Evolutionary conservation across 192 early-diverging fungal species (phyloP), one percentile per base, ranked within the genome.

Genomic region (Phlyctochytrium arcticum): DNA sequence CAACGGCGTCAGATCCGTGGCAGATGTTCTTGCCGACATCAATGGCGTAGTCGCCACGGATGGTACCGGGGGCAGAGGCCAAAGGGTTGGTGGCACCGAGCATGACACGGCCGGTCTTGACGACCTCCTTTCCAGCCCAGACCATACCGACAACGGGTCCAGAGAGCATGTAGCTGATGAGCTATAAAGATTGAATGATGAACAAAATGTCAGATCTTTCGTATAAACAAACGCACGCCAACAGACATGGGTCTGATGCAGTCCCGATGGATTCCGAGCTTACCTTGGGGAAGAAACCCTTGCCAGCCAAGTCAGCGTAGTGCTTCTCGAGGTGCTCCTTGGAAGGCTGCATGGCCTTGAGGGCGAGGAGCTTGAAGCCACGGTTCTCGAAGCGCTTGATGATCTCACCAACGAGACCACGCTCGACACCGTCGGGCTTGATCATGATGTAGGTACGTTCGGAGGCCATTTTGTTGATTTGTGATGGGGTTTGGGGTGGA

Each of bases 131-230:
- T 60, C 94, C 94, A 69, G 79, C 74, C 87, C 90, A 93, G 64
- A 96, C 94, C 89, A 96, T 94, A 74, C 85, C 93, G 59, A 92
- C 92, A 62, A 96, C 94, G 68, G 94, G 94, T 54, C 94, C 94
- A 36, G 92, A 92, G 68, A 83, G 77, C 92, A 95, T 95, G 86
- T 86, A 82, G 58, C 65, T 54, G 54, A 82, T 55, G 35, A 77
- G 71, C 60, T 63, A 33, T 51, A 12, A 55, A 19, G 39, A 12
- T 68, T 4, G 32, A 19, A 65, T 1, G 31, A 64, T 74, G 54
- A 24, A 15, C n/a, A 53, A 24, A 53, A 0, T 54, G 17, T 48
- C 46, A 4, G 19, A 26, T 10, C 36, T 3, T 9, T 5, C 26
- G 44, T 17, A 2, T 7, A 24, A 54, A 57, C 19, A 6, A 32